Conservation (phyloP, 805 yeast species). For the Candida endomychidarum region DNA sequence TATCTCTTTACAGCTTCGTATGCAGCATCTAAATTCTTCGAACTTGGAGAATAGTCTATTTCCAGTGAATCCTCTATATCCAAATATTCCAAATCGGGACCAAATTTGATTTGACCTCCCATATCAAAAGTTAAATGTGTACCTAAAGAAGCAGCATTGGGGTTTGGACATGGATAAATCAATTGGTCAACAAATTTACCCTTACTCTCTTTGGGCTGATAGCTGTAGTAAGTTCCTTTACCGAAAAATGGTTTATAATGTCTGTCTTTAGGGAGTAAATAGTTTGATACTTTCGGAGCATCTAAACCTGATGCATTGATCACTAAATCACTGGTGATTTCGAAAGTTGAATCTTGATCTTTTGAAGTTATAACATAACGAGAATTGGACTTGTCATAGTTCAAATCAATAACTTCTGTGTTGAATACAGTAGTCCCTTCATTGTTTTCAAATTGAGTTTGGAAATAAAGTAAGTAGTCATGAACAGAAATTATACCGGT, state of each 20-base stretch:
- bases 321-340: slow-evolving; percentile 53
- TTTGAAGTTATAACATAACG: slow-evolving; percentile 26
- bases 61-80: slow-evolving; percentile 31
- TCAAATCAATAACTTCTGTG: slow-evolving; percentile 51
- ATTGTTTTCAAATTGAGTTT: slow-evolving; percentile 51
- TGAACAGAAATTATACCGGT: slow-evolving; percentile 88
- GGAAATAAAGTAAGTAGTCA: slow-evolving; percentile 61
- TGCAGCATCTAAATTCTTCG: slow-evolving; percentile 53
- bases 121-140: slow-evolving; percentile 84
- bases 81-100: slow-evolving; percentile 89
- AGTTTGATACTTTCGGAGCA: slow-evolving; percentile 70
- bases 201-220: slow-evolving; percentile 47
- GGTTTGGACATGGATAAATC: slow-evolving; percentile 77
- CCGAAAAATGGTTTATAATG: slow-evolving; percentile 66
- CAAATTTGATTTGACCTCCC: slow-evolving; percentile 77
- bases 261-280: slow-evolving; percentile 62
- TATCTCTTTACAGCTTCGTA: slow-evolving; percentile 57
- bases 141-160: slow-evolving; percentile 73
- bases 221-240: slow-evolving; percentile 79
- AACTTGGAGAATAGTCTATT: slow-evolving; percentile 50
- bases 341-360: slow-evolving; percentile 32
- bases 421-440: slow-evolving; percentile 67
- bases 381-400: slow-evolving; percentile 21
- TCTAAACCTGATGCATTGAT: slow-evolving; percentile 79
- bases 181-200: slow-evolving; percentile 29